phyloP scores from a whole-genome alignment of 2,329 filamentous ascomycete genomes.

The Sporothrix sp. region DNA sequence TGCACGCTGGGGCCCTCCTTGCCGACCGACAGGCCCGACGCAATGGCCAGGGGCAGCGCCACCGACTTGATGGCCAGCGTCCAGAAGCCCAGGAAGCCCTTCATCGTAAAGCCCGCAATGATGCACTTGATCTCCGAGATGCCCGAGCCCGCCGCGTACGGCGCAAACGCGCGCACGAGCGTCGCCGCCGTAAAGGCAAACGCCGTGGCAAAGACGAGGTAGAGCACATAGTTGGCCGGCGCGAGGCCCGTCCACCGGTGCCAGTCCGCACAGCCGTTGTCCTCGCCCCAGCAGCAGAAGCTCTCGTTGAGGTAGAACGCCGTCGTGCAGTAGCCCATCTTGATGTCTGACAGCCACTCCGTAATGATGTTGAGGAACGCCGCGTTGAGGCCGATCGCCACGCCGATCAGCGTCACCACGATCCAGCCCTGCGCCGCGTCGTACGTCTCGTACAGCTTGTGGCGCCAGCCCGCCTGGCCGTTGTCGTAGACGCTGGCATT shows the following conservation, averaged over 20 bases:
- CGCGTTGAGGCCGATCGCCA: slow-evolving; percentile 87
- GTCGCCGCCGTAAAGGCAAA: slow-evolving; percentile 77
- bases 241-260: slow-evolving; percentile 74
- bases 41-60: slow-evolving; percentile 81
- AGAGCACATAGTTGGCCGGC: slow-evolving; percentile 75
- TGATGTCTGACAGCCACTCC: slow-evolving; percentile 94
- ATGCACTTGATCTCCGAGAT: slow-evolving; percentile 99
- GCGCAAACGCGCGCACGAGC: slow-evolving; percentile 83
- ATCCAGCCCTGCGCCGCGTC: slow-evolving; percentile 98
- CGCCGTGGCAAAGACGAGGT: slow-evolving; percentile 72
- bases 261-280: slow-evolving; percentile 83
- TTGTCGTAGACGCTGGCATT: slow-evolving; percentile 61
- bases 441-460: slow-evolving; percentile 75
- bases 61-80: slow-evolving; percentile 92
- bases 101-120: slow-evolving; percentile 98
- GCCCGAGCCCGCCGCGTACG: slow-evolving; percentile 90
- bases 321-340: slow-evolving; percentile 89
- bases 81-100: slow-evolving; percentile 87
- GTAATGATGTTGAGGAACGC: slow-evolving; percentile 91
- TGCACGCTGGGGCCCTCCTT: slow-evolving; percentile 99
- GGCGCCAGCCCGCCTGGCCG: slow-evolving; percentile 64
- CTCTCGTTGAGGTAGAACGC: slow-evolving; percentile 95
- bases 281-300: slow-evolving; percentile 97
- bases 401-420: slow-evolving; percentile 85
- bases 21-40: slow-evolving; percentile 85